These are phyloP conservation scores for Lentinula lateritia DNA, from an alignment of 768 basidiomycete genomes.

Conservation along the genomic window DNA sequence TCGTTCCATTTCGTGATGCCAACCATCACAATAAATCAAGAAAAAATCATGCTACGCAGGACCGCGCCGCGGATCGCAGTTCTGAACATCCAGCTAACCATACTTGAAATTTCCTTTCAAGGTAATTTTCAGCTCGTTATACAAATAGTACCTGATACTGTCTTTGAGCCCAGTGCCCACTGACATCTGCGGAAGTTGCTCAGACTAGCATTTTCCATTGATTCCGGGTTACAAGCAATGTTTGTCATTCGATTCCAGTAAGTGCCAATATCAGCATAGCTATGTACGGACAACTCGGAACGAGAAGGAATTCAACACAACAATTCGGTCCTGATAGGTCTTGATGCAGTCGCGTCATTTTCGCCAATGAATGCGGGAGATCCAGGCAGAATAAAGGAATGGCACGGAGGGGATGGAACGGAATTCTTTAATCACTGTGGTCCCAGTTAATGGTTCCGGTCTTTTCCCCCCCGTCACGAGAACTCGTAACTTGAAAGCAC, in stretches of 20 bases:
- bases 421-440: too few species aligned
- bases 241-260: not conserved
- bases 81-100: not conserved
- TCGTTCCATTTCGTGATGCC: not conserved
- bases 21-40: not conserved
- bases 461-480: not conserved
- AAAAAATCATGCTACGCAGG: not conserved
- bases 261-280: too few species aligned
- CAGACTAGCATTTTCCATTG: too few species aligned
- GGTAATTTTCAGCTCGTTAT: not conserved
- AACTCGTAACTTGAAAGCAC: not conserved
- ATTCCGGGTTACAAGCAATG: not conserved
- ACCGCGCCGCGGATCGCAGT: constrained; percentile 2
- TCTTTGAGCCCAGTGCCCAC: too few species aligned
- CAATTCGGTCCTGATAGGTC: too few species aligned
- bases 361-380: not conserved
- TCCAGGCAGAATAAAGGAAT: not conserved
- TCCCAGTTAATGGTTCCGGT: not conserved
- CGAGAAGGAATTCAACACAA: too few species aligned
- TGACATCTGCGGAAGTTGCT: too few species aligned
- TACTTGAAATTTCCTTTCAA: not conserved
- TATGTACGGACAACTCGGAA: too few species aligned
- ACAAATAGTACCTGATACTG: too few species aligned
- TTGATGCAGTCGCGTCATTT: not conserved
- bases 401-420: not conserved